These are phyloP conservation scores for Colletotrichum tamarilloi DNA, from an alignment of 2,329 filamentous ascomycete species.

Conservation along the genomic window DNA sequence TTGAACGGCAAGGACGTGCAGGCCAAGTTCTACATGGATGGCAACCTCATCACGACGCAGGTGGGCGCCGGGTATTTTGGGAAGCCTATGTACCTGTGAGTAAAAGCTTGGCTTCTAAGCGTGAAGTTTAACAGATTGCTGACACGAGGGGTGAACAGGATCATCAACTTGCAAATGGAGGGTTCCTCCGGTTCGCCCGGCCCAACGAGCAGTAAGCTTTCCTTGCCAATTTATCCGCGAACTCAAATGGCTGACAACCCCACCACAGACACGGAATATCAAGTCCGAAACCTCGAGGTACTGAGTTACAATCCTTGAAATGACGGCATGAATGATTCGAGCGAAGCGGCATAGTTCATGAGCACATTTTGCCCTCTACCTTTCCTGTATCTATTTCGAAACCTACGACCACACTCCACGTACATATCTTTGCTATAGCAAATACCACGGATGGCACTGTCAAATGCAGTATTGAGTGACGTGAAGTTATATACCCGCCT, in stretches of 20 bases:
- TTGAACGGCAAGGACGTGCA: conserved; percentile 61
- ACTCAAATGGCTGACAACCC: neutral
- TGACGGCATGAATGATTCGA: neutral
- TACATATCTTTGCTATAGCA: neutral
- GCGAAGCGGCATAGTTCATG: neutral
- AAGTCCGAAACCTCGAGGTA: conserved; percentile 22
- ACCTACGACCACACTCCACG: neutral
- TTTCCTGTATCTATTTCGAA: neutral
- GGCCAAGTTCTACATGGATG: conserved; percentile 67
- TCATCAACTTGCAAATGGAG: conserved; percentile 59
- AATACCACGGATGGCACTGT: neutral
- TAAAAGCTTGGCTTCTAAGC: neutral
- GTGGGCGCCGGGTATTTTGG: conserved; percentile 61
- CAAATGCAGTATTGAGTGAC: neutral
- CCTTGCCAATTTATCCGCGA: neutral
- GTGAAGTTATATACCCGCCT: neutral
- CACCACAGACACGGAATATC: conserved; percentile 2
- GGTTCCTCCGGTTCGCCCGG: conserved; percentile 56
- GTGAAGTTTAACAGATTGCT: neutral
- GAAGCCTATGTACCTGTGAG: conserved; percentile 56
- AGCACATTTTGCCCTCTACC: neutral
- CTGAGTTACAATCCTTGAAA: conserved; percentile 20
- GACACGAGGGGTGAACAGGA: conserved; percentile 41
- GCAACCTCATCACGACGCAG: conserved; percentile 58
- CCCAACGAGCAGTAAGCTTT: conserved; percentile 40